These are phyloP conservation scores for Stachybotrys elegans DNA, from an alignment of 2,329 filamentous ascomycete species.

Conservation along the genomic window DNA sequence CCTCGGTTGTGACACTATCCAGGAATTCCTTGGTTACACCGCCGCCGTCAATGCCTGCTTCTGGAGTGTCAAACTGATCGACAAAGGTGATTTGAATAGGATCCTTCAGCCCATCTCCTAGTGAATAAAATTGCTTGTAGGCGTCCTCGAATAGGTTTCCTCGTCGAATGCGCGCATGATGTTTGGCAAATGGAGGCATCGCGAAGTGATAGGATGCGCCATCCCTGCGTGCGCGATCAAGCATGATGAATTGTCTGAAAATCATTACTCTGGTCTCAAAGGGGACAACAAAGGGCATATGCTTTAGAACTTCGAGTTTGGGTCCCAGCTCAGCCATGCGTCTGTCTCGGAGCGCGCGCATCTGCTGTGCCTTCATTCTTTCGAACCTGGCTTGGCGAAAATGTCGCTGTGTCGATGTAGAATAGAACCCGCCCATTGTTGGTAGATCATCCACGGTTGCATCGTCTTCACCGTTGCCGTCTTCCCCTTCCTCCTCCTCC, in stretches of 20 bases:
- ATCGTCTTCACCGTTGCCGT: slow-evolving; percentile 30
- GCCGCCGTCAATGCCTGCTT: slow-evolving; percentile 94
- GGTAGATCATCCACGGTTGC: slow-evolving; percentile 23
- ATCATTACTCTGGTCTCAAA: slow-evolving; percentile 89
- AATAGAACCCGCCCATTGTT: slow-evolving; percentile 19
- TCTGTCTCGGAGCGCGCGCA: slow-evolving; percentile 62
- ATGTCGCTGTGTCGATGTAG: slow-evolving; percentile 50
- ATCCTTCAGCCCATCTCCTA: slow-evolving; percentile 83
- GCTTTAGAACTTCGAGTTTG: slow-evolving; percentile 82
- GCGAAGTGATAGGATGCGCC: slow-evolving; percentile 10
- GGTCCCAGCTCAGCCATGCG: slow-evolving; percentile 77
- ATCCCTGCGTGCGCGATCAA: slow-evolving; percentile 48
- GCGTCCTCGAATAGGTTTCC: slow-evolving; percentile 82
- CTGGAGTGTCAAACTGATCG: slow-evolving; percentile 78
- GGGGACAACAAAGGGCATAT: slow-evolving; percentile 95
- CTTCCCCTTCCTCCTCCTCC: slow-evolving; percentile 36
- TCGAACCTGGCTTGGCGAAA: slow-evolving; percentile 62
- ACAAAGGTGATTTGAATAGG: slow-evolving; percentile 96
- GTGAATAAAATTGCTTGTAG: slow-evolving; percentile 71
- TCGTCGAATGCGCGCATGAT: slow-evolving; percentile 76
- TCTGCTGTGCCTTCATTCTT: slow-evolving; percentile 56
- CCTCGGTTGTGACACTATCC: slow-evolving; percentile 80
- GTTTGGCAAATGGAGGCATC: slow-evolving; percentile 43
- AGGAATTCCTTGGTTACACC: slow-evolving; percentile 98
- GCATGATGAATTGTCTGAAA: slow-evolving; percentile 84